Conservation (phyloP, 1,139 yeast genomes). For the Kodamaea plutei region DNA sequence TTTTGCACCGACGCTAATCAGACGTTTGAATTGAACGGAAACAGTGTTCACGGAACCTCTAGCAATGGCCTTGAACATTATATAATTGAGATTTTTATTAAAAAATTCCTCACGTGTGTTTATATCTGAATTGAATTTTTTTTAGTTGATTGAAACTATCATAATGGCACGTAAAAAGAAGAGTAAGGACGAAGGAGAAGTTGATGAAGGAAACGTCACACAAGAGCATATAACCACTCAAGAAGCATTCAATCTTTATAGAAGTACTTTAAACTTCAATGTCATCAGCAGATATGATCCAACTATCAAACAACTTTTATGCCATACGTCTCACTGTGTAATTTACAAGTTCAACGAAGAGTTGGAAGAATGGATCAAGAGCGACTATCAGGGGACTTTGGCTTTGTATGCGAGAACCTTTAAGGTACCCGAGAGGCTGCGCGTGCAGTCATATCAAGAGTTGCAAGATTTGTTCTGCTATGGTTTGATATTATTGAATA, state of each 20-base stretch:
- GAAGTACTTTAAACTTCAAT: conserved; percentile 70
- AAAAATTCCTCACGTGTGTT: no score
- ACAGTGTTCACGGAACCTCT: no score
- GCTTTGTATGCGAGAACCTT: conserved; percentile 70
- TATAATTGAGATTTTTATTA: no score
- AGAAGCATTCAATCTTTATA: conserved; percentile 53
- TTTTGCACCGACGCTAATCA: conserved; percentile 47
- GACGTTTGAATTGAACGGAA: no score
- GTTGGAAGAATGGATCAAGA: conserved; percentile 73
- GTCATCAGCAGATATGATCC: conserved; percentile 87
- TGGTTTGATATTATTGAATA: conserved; percentile 74
- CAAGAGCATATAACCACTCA: conserved; percentile 20
- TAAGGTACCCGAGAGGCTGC: conserved; percentile 24
- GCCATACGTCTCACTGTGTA: conserved; percentile 77
- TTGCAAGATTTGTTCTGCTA: conserved; percentile 60
- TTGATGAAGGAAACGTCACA: conserved; percentile 4
- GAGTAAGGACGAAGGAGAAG: conserved; percentile 7
- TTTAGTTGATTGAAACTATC: no score
- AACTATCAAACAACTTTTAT: conserved; percentile 64
- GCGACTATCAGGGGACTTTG: conserved; percentile 76
- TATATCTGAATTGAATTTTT: no score
- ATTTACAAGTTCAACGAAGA: conserved; percentile 66
- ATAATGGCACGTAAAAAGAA: conserved; percentile 10
- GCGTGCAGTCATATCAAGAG: conserved; percentile 28
- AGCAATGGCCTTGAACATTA: conserved; percentile 8